A percentile compares a stretch with the other conserved stretches of the same genome.
phyloP scores from a whole-genome alignment of 306 rosid genomes.

The Dalbergia cochinchinensis region DNA sequence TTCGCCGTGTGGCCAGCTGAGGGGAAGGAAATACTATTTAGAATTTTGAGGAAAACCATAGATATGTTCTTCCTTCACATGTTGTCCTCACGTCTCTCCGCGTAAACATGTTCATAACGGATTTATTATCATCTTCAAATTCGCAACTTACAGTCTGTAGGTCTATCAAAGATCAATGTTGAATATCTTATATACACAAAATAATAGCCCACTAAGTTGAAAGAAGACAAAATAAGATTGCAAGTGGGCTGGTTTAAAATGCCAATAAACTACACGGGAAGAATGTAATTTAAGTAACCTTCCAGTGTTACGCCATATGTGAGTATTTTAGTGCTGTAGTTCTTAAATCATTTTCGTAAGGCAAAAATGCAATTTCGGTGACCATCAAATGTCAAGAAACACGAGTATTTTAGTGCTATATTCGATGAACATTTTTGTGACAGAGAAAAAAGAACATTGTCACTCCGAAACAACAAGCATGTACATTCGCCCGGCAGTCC shows the following conservation, averaged over 20 bases:
- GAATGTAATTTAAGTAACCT: not conserved
- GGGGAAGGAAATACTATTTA: not conserved
- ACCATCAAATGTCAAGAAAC: too few species aligned
- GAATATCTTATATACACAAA: too few species aligned
- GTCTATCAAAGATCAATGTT: too few species aligned
- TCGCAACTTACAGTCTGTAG: too few species aligned
- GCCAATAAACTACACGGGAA: not conserved
- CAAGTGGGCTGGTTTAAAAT: too few species aligned
- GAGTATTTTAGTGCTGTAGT: not conserved
- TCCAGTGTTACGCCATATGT: not conserved
- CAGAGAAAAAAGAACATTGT: too few species aligned
- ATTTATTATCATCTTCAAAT: too few species aligned
- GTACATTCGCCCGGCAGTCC: not conserved
- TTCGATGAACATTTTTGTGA: not conserved
- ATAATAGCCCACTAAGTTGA: too few species aligned
- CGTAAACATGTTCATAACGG: not conserved
- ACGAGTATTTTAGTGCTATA: not conserved
- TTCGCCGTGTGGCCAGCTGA: not conserved
- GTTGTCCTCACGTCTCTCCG: not conserved
- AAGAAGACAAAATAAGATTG: too few species aligned
- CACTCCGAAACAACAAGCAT: not conserved
- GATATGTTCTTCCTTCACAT: not conserved
- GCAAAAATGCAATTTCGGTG: not conserved
- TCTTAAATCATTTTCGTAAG: not conserved
- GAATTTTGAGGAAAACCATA: slow-evolving; percentile 15